Evolutionary conservation across 441 rosid genomes (phyloP).

Genomic region (Populus hybrid): DNA sequence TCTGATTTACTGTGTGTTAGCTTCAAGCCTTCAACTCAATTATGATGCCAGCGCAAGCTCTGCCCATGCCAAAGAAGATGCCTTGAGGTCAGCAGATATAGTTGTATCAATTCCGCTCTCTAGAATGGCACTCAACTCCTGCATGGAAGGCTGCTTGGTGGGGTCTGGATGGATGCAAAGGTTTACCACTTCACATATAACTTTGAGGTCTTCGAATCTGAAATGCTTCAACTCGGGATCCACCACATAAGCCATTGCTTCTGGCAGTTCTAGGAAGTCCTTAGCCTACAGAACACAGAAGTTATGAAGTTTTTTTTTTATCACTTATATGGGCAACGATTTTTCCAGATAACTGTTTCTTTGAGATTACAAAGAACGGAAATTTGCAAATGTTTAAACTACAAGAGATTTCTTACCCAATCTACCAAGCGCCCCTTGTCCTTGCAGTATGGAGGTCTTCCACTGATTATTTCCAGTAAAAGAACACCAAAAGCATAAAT

Average conservation of each 20-base stretch:
- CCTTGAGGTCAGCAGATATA: conserved; percentile 67
- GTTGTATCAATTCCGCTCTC: conserved; percentile 80
- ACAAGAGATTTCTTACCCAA: conserved; percentile 56
- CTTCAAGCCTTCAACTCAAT: conserved; percentile 21
- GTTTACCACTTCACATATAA: conserved; percentile 70
- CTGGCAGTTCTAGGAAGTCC: conserved; percentile 76
- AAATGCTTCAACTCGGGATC: conserved; percentile 94
- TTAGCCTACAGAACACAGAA: conserved; percentile 61
- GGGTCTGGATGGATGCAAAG: conserved; percentile 63
- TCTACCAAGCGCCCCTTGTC: conserved; percentile 81
- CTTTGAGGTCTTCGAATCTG: conserved; percentile 65
- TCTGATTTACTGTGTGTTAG: conserved; percentile 51
- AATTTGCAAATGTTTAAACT: not conserved
- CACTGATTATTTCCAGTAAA: conserved; percentile 82
- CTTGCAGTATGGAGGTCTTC: conserved; percentile 88
- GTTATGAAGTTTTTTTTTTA: not conserved
- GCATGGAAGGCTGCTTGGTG: conserved; percentile 59
- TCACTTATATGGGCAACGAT: not conserved
- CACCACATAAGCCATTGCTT: conserved; percentile 72
- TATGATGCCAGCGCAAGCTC: conserved; percentile 86
- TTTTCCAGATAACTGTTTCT: not conserved
- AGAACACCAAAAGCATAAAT: conserved; percentile 81
- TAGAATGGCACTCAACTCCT: conserved; percentile 50
- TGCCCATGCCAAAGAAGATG: conserved; percentile 97
- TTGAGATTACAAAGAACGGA: not conserved